Percentiles rank a stretch among this genome's conserved stretches.
Evolutionary conservation across 495 filamentous ascomycete genomes (phyloP).

Genomic region (Durotheca rogersii): DNA sequence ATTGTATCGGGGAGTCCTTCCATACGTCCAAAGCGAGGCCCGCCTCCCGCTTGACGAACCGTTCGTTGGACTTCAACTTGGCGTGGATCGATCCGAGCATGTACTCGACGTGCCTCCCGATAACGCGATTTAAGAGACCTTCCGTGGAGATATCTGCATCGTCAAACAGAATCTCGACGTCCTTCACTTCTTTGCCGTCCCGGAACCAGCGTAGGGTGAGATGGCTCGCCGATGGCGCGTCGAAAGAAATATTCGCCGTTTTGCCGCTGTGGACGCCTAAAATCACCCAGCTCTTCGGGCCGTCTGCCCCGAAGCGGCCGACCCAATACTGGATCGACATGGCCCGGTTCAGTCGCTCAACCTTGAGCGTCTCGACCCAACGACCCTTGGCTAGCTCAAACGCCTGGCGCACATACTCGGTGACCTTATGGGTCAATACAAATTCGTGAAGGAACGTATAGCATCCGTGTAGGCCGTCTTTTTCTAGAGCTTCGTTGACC

Average conservation of each 20-base stretch:
- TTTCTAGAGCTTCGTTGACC: conserved; percentile 65
- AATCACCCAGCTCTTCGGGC: conserved; percentile 83
- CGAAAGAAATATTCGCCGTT: conserved; percentile 35
- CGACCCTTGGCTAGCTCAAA: conserved; percentile 59
- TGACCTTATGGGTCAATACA: conserved; percentile 83
- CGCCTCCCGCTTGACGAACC: conserved; percentile 59
- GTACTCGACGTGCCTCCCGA: conserved; percentile 70
- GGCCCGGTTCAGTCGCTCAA: conserved; percentile 74
- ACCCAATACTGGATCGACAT: conserved; percentile 91
- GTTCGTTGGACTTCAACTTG: conserved; percentile 53
- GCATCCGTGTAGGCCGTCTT: conserved; percentile 69
- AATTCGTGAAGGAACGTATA: conserved; percentile 84
- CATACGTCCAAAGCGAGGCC: conserved; percentile 57
- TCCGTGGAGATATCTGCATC: conserved; percentile 68
- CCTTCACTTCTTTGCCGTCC: conserved; percentile 69
- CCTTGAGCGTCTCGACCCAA: conserved; percentile 73
- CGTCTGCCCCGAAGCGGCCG: conserved; percentile 52
- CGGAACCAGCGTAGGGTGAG: conserved; percentile 83
- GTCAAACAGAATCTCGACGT: conserved; percentile 64
- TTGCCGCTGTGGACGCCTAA: conserved; percentile 73
- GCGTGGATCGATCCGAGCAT: conserved; percentile 62
- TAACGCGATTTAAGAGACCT: conserved; percentile 66
- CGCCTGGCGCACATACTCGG: conserved; percentile 74
- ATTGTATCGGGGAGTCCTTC: conserved; percentile 62
- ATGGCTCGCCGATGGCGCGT: conserved; percentile 43